Evolutionary conservation across 2,329 filamentous ascomycete genomes (phyloP), one percentile per base, ranked within the genome.

Genomic region (Colletotrichum musae): DNA sequence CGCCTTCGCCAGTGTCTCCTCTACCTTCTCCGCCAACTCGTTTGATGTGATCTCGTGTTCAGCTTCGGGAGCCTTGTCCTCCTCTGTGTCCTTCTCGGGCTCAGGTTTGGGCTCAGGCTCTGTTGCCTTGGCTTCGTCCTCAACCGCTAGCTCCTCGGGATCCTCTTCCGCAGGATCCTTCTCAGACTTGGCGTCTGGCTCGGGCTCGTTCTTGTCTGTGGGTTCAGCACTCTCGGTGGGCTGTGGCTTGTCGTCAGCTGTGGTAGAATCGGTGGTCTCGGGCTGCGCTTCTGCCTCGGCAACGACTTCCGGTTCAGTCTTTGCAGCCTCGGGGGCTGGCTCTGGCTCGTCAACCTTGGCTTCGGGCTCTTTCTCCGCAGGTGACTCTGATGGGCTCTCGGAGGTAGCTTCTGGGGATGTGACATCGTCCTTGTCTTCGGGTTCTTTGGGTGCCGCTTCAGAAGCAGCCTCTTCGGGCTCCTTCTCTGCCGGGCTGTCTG

Each of bases 21-120:
- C 67, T 3, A 62, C 62, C 24, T 58, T 41, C 18, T 52, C 36
- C 7, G 47, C 53, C 10, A 66, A 24, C 3, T 60, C 41, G 15
- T 39, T 54, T 1, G 47, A 6, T 32, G 68, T 52, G 39, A 68
- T 58, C 5, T 68, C 58, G 1, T 50, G 36, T 39, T 59, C 53
- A 13, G 63, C 6, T 13, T 50, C 18, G 16, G 18, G 12, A 28
- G 47, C 21, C 13, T 59, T 39, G n/a, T 58, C 47, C 12, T 32
- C 36, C 4, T 64, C 15, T 12, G 3, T 50, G 50, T 2, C 26
- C n/a, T 58, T 58, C 18, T 56, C 36, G 3, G 36, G 12, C 28
- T 59, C 26, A 16, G 48, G 36, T 18, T 54, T 56, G 18, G 32
- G 53, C 45, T 64, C 61, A 5, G 63, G 16, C 10, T 36, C 5